Base-by-base conservation (phyloP, 768 basidiomycete species). In the Rhizopogon vulgaris region DNA sequence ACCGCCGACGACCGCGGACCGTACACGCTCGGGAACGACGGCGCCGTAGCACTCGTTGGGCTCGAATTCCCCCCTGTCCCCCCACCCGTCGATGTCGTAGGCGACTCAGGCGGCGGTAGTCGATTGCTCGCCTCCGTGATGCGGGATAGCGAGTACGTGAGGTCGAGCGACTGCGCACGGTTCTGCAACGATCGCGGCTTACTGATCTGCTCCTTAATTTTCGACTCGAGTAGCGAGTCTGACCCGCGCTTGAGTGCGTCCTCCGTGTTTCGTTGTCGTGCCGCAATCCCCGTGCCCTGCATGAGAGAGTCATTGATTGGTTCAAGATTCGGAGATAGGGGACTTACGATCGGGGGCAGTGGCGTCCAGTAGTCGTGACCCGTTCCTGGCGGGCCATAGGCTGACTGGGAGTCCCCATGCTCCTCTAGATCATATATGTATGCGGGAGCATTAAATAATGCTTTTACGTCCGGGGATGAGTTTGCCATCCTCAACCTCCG, bases 391-490 rank as follows among this genome's bases (percentile, higher is more conserved):
- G 67, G 65, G 3, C 81, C 69, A 61, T 83, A 87, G 38, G 73
- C 79, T 6, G 78, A 69, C 54, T 83, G 84, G 22, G 75, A 69
- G 53, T 86, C 87, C 50, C 87, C 80, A 15, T 78, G 82, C 52
- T 85, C 82, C 54, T 90, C 87, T 11, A 89, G 71, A 61, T 89
- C 83, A 60, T 90, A 92, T 49, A 88, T 84, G 60, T 90, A 90
- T 4, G 87, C 78, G 18, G 90, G 86, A 0, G 86, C 82, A 63
- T 94, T 89, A 73, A 98, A 96, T 60, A 98, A 65, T 0, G 94
- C 93, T 68, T 95, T 96, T 52, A 98, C 94, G 58, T 96, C 92
- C 3, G 92, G 91, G 4, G 94, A 92, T 4, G 93, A 94, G 58
- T 83, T 90, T 9, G 92, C 90, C 54, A 94, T 73, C 45, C 94